Conservation (phyloP, 257 asterid genomes). For the Lantana camara region DNA sequence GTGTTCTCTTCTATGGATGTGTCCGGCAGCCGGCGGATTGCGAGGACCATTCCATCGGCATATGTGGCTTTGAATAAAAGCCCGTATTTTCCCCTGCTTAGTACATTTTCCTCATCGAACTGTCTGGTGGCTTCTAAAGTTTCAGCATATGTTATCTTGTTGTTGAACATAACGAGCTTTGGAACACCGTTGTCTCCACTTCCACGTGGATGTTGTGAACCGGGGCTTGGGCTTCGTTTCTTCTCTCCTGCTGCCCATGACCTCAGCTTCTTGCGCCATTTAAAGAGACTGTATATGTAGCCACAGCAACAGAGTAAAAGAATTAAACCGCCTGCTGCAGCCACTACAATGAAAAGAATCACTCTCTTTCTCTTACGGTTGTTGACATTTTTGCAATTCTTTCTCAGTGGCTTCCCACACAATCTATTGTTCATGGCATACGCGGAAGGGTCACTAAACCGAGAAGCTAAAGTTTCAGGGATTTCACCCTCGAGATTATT, state of each 20-base stretch:
- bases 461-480: conserved; percentile 60
- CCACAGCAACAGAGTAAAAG: conserved; percentile 59
- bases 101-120: conserved; percentile 86
- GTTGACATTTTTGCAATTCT: conserved; percentile 37
- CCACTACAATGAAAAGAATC: conserved; percentile 58
- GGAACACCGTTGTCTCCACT: conserved; percentile 80
- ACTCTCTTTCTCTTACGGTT: conserved; percentile 53
- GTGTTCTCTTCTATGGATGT: conserved; percentile 57
- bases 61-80: conserved; percentile 68
- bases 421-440: conserved; percentile 54
- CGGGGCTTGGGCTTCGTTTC: conserved; percentile 81
- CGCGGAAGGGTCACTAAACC: conserved; percentile 62
- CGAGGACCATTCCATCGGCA: conserved; percentile 90
- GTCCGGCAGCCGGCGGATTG: conserved; percentile 74
- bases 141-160: conserved; percentile 75
- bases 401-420: conserved; percentile 68
- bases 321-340: conserved; percentile 60
- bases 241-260: conserved; percentile 59
- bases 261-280: conserved; percentile 67
- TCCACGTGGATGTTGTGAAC: conserved; percentile 63
- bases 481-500: conserved; percentile 78
- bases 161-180: conserved; percentile 77
- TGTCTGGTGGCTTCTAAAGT: conserved; percentile 86
- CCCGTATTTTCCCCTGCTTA: conserved; percentile 74
- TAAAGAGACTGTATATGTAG: conserved; percentile 58